Conservation (phyloP, 352 stramenopile species). For the Globisporangium uncinulatum region DNA sequence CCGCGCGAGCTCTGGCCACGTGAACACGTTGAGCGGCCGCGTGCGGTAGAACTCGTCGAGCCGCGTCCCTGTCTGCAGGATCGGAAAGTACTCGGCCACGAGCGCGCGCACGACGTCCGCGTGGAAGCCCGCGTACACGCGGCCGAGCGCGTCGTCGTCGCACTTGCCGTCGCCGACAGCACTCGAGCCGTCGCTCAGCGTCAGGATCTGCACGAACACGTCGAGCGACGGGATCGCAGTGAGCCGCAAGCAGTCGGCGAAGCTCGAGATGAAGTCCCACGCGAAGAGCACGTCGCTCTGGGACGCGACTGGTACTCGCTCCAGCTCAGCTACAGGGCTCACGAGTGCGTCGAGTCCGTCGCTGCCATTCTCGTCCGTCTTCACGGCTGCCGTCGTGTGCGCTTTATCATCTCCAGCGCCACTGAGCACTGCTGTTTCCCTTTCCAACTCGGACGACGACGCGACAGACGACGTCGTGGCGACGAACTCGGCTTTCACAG, state of each 20-base stretch:
- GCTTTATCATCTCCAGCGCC: background rate
- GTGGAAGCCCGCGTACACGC: slow-evolving; percentile 46
- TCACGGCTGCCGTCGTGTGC: background rate
- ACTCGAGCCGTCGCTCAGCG: slow-evolving; percentile 35
- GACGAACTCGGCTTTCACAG: slow-evolving; percentile 41
- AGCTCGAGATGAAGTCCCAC: slow-evolving; percentile 75
- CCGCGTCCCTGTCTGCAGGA: slow-evolving; percentile 62
- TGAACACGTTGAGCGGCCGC: slow-evolving; percentile 69
- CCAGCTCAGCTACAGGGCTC: slow-evolving; percentile 28
- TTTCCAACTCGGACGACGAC: background rate
- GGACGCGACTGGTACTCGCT: slow-evolving; percentile 30
- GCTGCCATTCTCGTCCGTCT: background rate
- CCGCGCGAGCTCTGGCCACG: slow-evolving; percentile 74
- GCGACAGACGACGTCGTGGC: background rate
- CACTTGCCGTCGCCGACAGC: slow-evolving; percentile 39
- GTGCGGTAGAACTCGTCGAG: slow-evolving; percentile 70
- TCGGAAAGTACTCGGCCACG: slow-evolving; percentile 57
- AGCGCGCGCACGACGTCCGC: slow-evolving; percentile 41
- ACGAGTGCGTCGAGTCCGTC: slow-evolving; percentile 17
- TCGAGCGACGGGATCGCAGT: slow-evolving; percentile 41
- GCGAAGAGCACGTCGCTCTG: slow-evolving; percentile 62
- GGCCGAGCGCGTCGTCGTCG: slow-evolving; percentile 45
- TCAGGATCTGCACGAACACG: slow-evolving; percentile 47
- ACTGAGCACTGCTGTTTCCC: background rate
- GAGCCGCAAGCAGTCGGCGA: slow-evolving; percentile 56